These are phyloP conservation scores for Neopestalotiopsis clavispora DNA, from an alignment of 2,329 filamentous ascomycete genomes.

Conservation along the genomic window DNA sequence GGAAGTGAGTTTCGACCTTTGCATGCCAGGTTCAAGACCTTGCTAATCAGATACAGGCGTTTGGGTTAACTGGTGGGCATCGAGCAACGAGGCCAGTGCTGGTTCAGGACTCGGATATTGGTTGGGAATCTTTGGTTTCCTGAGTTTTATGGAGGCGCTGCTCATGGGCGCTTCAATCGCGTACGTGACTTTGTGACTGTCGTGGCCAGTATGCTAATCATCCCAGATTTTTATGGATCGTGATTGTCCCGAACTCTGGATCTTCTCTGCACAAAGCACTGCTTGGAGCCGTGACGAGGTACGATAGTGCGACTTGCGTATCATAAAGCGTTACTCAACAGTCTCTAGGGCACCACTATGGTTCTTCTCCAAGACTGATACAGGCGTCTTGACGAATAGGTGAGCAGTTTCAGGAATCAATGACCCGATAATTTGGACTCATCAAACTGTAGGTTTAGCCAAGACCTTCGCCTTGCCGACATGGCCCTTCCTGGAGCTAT, in stretches of 20 bases:
- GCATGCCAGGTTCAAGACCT: not conserved
- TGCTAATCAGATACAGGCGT: conserved; percentile 21
- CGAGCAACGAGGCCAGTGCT: conserved; percentile 12
- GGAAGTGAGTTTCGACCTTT: conserved; percentile 19
- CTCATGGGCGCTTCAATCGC: conserved; percentile 6
- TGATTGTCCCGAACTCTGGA: too few relatives aligned
- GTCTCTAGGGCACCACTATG: conserved; percentile 23
- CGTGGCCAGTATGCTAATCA: not conserved
- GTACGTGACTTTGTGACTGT: conserved; percentile 15
- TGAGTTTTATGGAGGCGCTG: conserved; percentile 13
- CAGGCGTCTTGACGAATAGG: conserved; percentile 23
- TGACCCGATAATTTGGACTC: not conserved
- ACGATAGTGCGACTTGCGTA: not conserved
- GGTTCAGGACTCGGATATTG: conserved; percentile 15
- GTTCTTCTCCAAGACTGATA: conserved; percentile 26
- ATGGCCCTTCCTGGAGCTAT: conserved; percentile 16
- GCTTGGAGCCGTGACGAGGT: conserved; percentile 15
- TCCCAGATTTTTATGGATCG: too few relatives aligned
- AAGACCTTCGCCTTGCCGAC: conserved; percentile 20
- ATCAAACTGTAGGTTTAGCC: conserved; percentile 16
- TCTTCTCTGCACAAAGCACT: conserved; percentile 11
- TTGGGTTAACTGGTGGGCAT: conserved; percentile 33
- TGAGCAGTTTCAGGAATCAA: not conserved
- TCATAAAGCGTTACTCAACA: not conserved
- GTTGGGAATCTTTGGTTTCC: conserved; percentile 16